Conservation (phyloP, 768 basidiomycete genomes). For the Trametes cinnabarina region DNA sequence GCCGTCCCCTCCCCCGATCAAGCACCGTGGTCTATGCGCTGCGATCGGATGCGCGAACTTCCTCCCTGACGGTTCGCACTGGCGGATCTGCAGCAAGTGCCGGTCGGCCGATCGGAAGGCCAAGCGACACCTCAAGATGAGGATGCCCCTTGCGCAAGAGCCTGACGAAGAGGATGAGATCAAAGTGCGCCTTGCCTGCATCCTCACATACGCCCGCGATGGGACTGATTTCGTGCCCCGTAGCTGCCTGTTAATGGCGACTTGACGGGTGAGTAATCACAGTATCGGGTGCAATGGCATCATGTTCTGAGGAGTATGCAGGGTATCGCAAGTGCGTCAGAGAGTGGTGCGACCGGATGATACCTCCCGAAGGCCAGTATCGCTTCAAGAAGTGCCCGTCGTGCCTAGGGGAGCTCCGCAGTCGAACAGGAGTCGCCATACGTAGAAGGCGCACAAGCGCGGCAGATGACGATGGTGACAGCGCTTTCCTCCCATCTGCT, state of each 20-base stretch:
- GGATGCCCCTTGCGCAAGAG: not conserved
- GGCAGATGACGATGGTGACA: not conserved
- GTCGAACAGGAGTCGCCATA: not conserved
- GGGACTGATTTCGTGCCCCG: not conserved
- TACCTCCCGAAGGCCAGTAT: conserved; percentile 20
- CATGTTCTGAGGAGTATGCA: not conserved
- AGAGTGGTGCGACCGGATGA: conserved; percentile 14
- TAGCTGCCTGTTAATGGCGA: conserved; percentile 1
- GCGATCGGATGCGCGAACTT: conserved; percentile 23
- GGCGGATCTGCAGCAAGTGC: conserved; percentile 22
- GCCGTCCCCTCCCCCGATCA: not conserved
- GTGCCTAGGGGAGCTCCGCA: conserved; percentile 21
- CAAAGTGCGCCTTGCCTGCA: not conserved
- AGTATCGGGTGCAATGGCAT: not conserved
- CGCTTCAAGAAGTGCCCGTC: conserved; percentile 21
- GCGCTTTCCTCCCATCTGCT: too few species aligned
- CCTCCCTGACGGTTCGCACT: conserved; percentile 10
- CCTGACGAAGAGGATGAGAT: not conserved
- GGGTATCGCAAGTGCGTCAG: conserved; percentile 20
- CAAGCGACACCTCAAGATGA: not conserved
- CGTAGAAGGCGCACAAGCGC: not conserved
- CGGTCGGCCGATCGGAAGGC: conserved; percentile 3
- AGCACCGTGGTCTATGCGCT: conserved; percentile 16
- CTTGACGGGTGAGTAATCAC: not conserved
- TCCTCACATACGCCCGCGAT: not conserved